phyloP scores from a whole-genome alignment of 768 basidiomycete species.

The Holtermannia corniformis region DNA sequence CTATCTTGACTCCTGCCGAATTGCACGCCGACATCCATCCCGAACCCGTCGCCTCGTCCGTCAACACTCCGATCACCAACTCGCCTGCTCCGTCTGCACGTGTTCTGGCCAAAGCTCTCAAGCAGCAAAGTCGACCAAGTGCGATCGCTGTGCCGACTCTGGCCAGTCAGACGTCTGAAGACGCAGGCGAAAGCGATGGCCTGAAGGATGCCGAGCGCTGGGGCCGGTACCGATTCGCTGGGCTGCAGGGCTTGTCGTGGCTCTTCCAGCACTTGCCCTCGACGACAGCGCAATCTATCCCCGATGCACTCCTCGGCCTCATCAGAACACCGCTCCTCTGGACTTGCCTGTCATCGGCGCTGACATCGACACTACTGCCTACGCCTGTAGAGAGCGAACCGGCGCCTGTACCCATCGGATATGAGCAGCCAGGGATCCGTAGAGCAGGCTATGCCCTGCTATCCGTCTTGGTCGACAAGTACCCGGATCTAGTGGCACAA shows the following conservation, averaged over 20 bases:
- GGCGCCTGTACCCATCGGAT: slow-evolving; percentile 50
- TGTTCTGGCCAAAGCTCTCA: slow-evolving; percentile 10
- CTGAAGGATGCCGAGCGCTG: slow-evolving; percentile 15
- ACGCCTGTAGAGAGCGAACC: slow-evolving; percentile 3
- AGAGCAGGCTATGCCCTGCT: slow-evolving; percentile 59
- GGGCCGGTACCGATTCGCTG: slow-evolving; percentile 24
- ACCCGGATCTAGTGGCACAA: slow-evolving; percentile 45
- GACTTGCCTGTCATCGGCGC: slow-evolving; percentile 55
- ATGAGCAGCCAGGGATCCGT: slow-evolving; percentile 61
- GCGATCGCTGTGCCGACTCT: not conserved
- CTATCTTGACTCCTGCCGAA: slow-evolving; percentile 33
- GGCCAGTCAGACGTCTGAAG: slow-evolving; percentile 2
- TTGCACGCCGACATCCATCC: slow-evolving; percentile 41
- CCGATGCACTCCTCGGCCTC: slow-evolving; percentile 15
- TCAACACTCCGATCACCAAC: not conserved
- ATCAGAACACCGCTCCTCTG: slow-evolving; percentile 44
- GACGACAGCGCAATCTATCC: not conserved
- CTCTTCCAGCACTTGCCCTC: slow-evolving; percentile 20
- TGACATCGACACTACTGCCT: no score
- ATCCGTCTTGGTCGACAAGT: slow-evolving; percentile 45
- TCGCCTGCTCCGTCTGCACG: slow-evolving; percentile 5
- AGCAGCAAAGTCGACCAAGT: slow-evolving; percentile 9
- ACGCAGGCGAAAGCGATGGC: slow-evolving; percentile 7
- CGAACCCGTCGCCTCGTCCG: slow-evolving; percentile 21
- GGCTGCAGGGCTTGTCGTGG: slow-evolving; percentile 34